Conservation (phyloP, 2,329 filamentous ascomycete genomes). For the Pseudogymnoascus sp. region DNA sequence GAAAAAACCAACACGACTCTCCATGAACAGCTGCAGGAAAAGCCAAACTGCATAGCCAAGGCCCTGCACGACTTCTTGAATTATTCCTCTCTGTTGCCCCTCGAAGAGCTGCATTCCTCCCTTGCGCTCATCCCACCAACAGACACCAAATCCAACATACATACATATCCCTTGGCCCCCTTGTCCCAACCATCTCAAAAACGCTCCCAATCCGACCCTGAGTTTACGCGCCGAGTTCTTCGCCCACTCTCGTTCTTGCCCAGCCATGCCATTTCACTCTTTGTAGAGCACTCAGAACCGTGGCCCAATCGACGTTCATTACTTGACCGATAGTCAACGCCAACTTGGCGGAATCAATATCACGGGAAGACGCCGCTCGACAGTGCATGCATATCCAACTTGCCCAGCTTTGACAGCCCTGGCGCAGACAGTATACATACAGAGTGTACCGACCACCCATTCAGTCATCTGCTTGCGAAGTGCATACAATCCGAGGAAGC, state of each 20-base stretch:
- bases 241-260: not conserved
- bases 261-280: slow-evolving; percentile 5
- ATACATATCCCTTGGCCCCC: not conserved
- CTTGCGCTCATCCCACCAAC: not conserved
- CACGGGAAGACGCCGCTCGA: not conserved
- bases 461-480: not conserved
- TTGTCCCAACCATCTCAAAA: not conserved
- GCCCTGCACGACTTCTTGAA: not conserved
- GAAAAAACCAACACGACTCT: slow-evolving; percentile 1
- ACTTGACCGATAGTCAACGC: not conserved
- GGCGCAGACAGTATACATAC: not conserved
- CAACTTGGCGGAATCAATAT: slow-evolving; percentile 6
- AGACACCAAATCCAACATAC: slow-evolving; percentile 5
- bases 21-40: slow-evolving; percentile 1
- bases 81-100: not conserved
- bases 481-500: not conserved
- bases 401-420: slow-evolving; percentile 1
- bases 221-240: slow-evolving; percentile 5
- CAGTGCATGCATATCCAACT: not conserved
- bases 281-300: not conserved
- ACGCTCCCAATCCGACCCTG: not conserved
- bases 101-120: not conserved
- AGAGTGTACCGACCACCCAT: not conserved
- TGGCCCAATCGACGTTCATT: slow-evolving; percentile 6
- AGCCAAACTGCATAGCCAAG: not conserved